Base-by-base conservation (phyloP, 768 basidiomycete species). In the Auriculariales sp. region DNA sequence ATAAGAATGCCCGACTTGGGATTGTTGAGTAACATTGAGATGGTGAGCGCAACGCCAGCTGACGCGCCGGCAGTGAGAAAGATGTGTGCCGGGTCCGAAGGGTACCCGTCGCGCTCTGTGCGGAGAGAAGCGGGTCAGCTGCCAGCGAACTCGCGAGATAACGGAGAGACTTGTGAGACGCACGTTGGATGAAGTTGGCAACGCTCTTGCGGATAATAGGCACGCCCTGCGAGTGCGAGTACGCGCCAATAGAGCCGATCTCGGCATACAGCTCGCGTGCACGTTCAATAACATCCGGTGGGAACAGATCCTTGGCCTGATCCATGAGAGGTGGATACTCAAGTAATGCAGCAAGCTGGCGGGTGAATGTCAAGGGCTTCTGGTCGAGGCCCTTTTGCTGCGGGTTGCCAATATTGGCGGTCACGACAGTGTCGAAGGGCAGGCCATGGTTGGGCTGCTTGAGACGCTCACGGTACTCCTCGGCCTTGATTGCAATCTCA, bases 381-480 rank as follows among this genome's bases (percentile, higher is more conserved):
- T 99, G 94, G 65, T 97, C 81, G 48, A 99, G 73, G 0, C 92
- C 92, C 57, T 81, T 83, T 66, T 97, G 93, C 66, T 99, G 94
- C 0, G 95, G 94, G 61, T 99, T 98, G 9, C 94, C 94, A 53
- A 99, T 99, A 68, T 98, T 99, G 53, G 90, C 89, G 27, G 79
- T 84, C 63, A 95, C 94, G 65, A 98, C 73, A 57, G 78, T 77
- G 62, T 79, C 75, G 66, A 98, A 99, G 14, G 91, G 90, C 14
- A 97, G 73, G 17, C 68, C 70, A 55, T 75, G 67, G 51, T 69
- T 61, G 22, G 68, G 66, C 50, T 72, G 65, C 64, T 78, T 75
- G 60, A 98, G 77, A 57, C 72, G 65, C 47, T 81, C 81, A 49
- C 83, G 75, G 56, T 86, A 80, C 48, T 77, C 69, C 65, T 97